Percentiles rank a stretch among this genome's conserved stretches.
Evolutionary conservation across 2,329 filamentous ascomycete species (phyloP).

Genomic region (Cordyceps tenuipes): DNA sequence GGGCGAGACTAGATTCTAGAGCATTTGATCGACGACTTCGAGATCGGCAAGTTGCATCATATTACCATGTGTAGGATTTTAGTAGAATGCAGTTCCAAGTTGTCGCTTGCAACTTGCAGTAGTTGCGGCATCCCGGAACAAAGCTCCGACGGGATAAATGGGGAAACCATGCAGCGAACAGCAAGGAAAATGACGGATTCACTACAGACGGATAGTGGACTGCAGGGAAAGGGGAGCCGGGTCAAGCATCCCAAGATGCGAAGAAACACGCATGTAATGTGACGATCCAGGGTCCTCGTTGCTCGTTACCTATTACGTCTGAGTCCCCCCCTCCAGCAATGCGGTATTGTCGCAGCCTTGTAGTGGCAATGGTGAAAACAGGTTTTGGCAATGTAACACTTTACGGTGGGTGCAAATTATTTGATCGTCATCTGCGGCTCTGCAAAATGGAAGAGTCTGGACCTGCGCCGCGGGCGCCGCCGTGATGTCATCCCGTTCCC

Average conservation of each 20-base stretch:
- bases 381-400: not conserved
- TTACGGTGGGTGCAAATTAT: not conserved
- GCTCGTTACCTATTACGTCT: not conserved
- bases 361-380: not conserved
- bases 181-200: not conserved
- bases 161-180: not conserved
- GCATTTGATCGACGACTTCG: conserved; percentile 5
- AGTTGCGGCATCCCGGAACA: not conserved
- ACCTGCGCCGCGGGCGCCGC: not conserved
- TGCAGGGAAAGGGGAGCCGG: not conserved
- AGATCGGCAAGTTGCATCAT: not conserved
- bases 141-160: not conserved
- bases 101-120: not conserved
- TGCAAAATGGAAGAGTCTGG: not conserved
- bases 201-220: not conserved
- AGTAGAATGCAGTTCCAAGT: not conserved
- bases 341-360: not conserved
- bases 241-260: not conserved
- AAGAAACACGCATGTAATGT: not conserved
- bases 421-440: not conserved
- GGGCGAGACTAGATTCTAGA: conserved; percentile 1
- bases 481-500: not conserved
- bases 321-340: not conserved
- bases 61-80: not conserved
- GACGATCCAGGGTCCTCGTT: conserved; percentile 3